Conservation (phyloP, 2,329 filamentous ascomycete species). For the Leptodontidium sp. region DNA sequence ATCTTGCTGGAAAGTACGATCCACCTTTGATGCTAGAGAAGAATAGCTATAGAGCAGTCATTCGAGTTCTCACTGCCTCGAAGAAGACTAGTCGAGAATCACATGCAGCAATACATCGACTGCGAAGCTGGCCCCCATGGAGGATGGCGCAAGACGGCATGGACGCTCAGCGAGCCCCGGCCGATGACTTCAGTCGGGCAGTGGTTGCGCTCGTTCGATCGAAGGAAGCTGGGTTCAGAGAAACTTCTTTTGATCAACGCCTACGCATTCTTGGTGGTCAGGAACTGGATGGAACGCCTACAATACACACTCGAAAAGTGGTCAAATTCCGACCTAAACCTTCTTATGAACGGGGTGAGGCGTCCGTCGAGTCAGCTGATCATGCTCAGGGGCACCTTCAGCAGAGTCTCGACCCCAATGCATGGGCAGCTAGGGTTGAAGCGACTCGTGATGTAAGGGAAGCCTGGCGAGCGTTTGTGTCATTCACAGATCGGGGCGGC, state of each 20-base stretch:
- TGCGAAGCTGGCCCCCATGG: constrained; percentile 68
- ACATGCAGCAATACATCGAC: constrained; percentile 57
- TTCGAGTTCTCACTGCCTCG: constrained; percentile 60
- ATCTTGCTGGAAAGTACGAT: constrained; percentile 57
- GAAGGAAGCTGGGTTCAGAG: constrained; percentile 62
- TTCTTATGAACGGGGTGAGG: constrained; percentile 1
- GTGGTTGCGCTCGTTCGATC: constrained; percentile 61
- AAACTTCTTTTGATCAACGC: constrained; percentile 56
- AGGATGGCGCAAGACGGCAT: constrained; percentile 64
- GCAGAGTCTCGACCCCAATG: background rate
- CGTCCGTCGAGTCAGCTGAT: background rate
- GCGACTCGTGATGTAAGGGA: constrained; percentile 68
- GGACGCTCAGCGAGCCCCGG: constrained; percentile 60
- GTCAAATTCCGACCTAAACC: constrained; percentile 24
- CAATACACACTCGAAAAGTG: constrained; percentile 61
- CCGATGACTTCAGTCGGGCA: constrained; percentile 62
- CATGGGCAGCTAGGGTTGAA: constrained; percentile 64
- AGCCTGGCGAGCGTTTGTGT: constrained; percentile 59
- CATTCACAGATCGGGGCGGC: constrained; percentile 48
- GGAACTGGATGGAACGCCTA: constrained; percentile 59
- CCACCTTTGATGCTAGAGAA: constrained; percentile 60
- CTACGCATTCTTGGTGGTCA: constrained; percentile 63
- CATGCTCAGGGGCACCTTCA: background rate
- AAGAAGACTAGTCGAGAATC: constrained; percentile 61
- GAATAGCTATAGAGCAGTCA: constrained; percentile 62